Evolutionary conservation across 1,284 basidiomycete genomes (phyloP), one percentile per base, ranked within the genome.

Genomic region (Melampsora abietis-canadensis): DNA sequence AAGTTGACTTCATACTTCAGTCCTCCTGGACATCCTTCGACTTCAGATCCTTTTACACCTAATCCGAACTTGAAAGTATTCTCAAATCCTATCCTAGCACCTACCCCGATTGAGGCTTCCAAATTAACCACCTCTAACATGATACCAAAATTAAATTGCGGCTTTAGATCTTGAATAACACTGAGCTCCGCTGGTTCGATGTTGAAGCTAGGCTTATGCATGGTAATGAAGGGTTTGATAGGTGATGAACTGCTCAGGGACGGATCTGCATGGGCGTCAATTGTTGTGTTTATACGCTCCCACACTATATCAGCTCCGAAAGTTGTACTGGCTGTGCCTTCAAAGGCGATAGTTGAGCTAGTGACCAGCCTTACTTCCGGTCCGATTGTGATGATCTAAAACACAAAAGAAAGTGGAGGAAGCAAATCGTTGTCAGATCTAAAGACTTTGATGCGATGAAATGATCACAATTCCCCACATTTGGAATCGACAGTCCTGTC

Each of bases 141-240:
- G n/a, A 75, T 75, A 27, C 72, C 72, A 51, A 75, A 75, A 12
- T 12, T 46, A 1, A 75, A 21, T 67, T 75, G 72, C 37, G 72
- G 72, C 37, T 75, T 75, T 21, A 75, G 67, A 54, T 66, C 37
- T 47, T 75, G 72, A 6, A 59, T 19, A 21, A 67, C 34, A 46
- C 46, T 60, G 19, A 75, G 65, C 40, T 67, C 37, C 27, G 31
- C 37, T 31, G 64, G 72, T 19, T 51, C 44, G 17, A 51, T 67
- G 31, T 60, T n/a, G 59, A 75, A 75, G 24, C 30, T 31, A 48
- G 72, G 48, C 27, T 19, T 63, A 54, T 75, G 72, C 19, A 30
- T 44, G 12, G 30, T 48, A 40, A 75, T 60, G 15, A 66, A 24
- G 17, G 14, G 64, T 61, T 40, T 46, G 24, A 37, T 62, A n/a